Evolutionary conservation across 2,329 filamentous ascomycete genomes (phyloP), one percentile per base, ranked within the genome.

Genomic region (Xylaria sp.): DNA sequence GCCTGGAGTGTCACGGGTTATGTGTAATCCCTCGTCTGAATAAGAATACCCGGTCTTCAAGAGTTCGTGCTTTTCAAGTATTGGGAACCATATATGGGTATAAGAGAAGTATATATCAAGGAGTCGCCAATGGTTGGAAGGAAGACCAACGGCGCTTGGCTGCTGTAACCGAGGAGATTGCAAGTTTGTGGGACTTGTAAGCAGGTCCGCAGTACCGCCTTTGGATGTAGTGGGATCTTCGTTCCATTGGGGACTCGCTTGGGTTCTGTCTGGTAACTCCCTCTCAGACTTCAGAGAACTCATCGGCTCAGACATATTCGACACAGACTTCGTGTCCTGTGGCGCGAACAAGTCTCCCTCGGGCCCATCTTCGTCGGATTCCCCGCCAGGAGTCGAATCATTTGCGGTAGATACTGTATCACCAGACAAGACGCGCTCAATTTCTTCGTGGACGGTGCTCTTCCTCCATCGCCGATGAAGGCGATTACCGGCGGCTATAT

Each of bases 61-160:
- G 4, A 92, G 81, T 49, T 86, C 84, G 58, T 90, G 86, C 70
- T 89, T 91, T 71, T 93, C 89, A 11, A 91, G 82, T 31, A 94
- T 89, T 0, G 92, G 92, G 31, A 94, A 84, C 92, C 92, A 94
- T 62, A 87, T 89, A 76, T 94, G 90, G 0, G 90, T 92, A 73
- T 92, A 93, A 1, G 90, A 87, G 68, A 93, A 92, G 76, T 93
- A 94, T 4, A 91, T 84, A 72, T 93, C 90, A 46, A 94, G 80
- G 4, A 94, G 83, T 2, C 85, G 82, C 81, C 84, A 89, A 75
- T 85, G 87, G 74, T 87, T 85, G 17, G 78, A 75, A 17, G 85
- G 89, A 0, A 91, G 80, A 44, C 36, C 17, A 10, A 63, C 15
- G 13, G 44, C 33, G 5, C 44, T 49, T 15, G 40, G 49, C 20